Base-by-base conservation (phyloP, 2,329 filamentous ascomycete genomes). In the Saccharata proteae region DNA sequence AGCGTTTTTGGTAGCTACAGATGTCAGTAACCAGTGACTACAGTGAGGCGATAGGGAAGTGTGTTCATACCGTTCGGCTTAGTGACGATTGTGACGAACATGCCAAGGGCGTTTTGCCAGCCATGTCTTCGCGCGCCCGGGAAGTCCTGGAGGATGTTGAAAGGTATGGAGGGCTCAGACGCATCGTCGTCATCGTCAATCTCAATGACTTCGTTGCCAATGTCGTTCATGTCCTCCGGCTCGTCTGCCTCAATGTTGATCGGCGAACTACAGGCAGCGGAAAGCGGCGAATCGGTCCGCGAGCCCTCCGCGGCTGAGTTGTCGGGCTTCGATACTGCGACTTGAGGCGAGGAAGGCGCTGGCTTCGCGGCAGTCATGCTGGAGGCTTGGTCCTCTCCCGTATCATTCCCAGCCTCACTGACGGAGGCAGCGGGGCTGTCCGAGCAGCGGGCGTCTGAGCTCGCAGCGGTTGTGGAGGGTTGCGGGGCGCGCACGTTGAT, bases 191-290 rank as follows among this genome's bases (percentile, higher is more conserved):
- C 35, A 17, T 34, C 36, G 17, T 37, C 34, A 9, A 42, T 35
- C 15, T 33, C 21, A n/a, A 41, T 43, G 28, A 28, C 14, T 6
- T 33, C 25, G 17, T 32, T 26, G 20, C 6, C 31, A 31, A 40
- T 40, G 17, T 44, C 42, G n/a, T 38, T 39, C 30, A 47, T 45
- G 20, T 39, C 36, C n/a, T 36, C 34, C 23, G 24, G 17, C 9
- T 52, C 49, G 14, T 57, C 51, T 25, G 45, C 47, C 24, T 55
- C 46, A 14, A 63, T 46, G 25, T 55, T 46, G 37, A 62, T 47
- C 29, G 50, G 54, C 16, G 51, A 49, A 31, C 51, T 52, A 20
- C 40, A 43, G 17, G 39, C 39, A 17, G 37, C 30, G 6, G 42
- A 36, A 1, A 34, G 16, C 3, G 39, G 26, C 8, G 39, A 32